Conservation (phyloP, 2,329 filamentous ascomycete genomes). For the Diplodia intermedia region DNA sequence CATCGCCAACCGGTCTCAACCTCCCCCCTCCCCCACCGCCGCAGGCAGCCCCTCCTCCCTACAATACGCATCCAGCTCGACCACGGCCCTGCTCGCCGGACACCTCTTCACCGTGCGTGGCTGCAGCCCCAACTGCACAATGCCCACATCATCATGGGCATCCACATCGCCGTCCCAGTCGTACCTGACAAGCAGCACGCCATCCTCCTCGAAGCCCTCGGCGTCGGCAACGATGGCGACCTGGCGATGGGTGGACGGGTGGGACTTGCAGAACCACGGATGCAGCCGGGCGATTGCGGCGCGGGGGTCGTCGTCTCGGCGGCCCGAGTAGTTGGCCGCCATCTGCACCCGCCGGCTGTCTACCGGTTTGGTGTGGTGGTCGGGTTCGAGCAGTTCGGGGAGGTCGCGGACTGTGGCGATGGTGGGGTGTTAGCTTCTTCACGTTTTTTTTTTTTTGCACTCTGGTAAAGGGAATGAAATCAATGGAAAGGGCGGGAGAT, state of each 20-base stretch:
- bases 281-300: not conserved
- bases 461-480: too few species aligned
- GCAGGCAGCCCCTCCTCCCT: not conserved
- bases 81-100: conserved; percentile 10
- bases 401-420: not conserved
- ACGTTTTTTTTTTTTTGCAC: too few species aligned
- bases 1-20: too few species aligned
- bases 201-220: not conserved
- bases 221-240: not conserved
- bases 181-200: not conserved
- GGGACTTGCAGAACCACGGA: not conserved
- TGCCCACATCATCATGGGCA: not conserved
- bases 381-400: not conserved
- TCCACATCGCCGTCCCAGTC: conserved; percentile 15
- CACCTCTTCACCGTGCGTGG: not conserved
- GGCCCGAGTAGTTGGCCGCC: not conserved
- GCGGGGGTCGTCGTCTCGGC: not conserved
- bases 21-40: not conserved
- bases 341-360: not conserved
- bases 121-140: not conserved
- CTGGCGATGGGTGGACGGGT: not conserved
- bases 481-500: too few species aligned
- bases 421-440: not conserved
- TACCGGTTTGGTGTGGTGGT: not conserved
- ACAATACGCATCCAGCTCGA: conserved; percentile 11